Percentiles rank a stretch among this genome's conserved stretches.
Conservation (phyloP, 768 basidiomycete species). For the Trametes maxima region DNA sequence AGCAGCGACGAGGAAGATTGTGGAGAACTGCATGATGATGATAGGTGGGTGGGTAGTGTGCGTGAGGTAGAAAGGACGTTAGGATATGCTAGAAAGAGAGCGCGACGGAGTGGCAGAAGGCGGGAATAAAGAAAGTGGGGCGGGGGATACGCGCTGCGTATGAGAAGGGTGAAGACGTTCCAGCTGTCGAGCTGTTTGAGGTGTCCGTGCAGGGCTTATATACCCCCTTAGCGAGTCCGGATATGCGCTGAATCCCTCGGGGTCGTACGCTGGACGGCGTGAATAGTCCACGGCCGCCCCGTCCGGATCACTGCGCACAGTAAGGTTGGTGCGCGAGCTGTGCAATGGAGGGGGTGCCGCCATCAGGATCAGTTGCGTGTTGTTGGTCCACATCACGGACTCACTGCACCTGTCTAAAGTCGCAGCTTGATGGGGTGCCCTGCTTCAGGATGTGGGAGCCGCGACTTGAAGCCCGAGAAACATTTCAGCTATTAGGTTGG, state of each 20-base stretch:
- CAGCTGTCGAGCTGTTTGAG: slow-evolving; percentile 14
- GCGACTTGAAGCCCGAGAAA: too few species aligned
- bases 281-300: not conserved
- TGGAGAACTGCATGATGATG: slow-evolving; percentile 40
- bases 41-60: not conserved
- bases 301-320: not conserved
- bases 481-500: not conserved
- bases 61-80: not conserved
- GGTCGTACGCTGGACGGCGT: not conserved
- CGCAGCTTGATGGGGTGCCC: not conserved
- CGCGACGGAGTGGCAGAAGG: slow-evolving; percentile 15
- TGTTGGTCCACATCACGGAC: slow-evolving; percentile 6
- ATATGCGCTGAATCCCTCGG: not conserved
- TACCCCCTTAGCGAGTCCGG: not conserved
- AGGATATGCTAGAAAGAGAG: slow-evolving; percentile 16
- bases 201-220: slow-evolving; percentile 1
- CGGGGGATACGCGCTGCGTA: slow-evolving; percentile 20
- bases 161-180: slow-evolving; percentile 15
- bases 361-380: slow-evolving; percentile 5
- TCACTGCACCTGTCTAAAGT: not conserved
- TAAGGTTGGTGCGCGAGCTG: slow-evolving; percentile 2
- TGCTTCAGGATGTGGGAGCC: too few species aligned
- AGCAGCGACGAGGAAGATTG: slow-evolving; percentile 33
- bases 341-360: not conserved
- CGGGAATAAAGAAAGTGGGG: slow-evolving; percentile 3